These are phyloP conservation scores for Francoa sonchifolia DNA, from an alignment of 441 rosid species.

Conservation along the genomic window DNA sequence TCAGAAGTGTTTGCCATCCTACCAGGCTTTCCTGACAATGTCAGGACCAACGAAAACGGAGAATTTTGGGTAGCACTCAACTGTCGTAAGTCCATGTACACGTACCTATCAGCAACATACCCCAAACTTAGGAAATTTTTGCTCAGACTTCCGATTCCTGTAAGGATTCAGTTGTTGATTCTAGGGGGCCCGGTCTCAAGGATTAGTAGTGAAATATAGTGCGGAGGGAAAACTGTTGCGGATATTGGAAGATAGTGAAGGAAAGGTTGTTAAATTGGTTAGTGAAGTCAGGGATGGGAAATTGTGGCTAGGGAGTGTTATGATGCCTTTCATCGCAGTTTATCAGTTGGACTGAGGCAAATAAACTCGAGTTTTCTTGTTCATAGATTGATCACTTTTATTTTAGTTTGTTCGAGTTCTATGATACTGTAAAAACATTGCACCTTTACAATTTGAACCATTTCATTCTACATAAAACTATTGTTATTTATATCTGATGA, in stretches of 20 bases:
- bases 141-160: conserved; percentile 57
- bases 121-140: conserved; percentile 42
- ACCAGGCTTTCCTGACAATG: conserved; percentile 74
- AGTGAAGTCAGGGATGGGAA: conserved; percentile 77
- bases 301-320: conserved; percentile 82
- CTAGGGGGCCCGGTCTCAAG: conserved; percentile 41
- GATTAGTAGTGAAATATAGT: conserved; percentile 43
- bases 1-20: conserved; percentile 53
- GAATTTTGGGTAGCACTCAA: conserved; percentile 85
- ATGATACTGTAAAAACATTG: too few species aligned
- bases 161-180: conserved; percentile 37
- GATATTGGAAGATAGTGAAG: conserved; percentile 62
- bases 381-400: too few species aligned
- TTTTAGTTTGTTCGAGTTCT: too few species aligned
- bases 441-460: too few species aligned
- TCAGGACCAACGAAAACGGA: conserved; percentile 60
- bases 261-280: conserved; percentile 55
- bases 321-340: conserved; percentile 71
- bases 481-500: too few species aligned
- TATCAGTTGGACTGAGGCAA: conserved; percentile 35
- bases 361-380: too few species aligned
- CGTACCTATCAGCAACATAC: conserved; percentile 23
- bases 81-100: conserved; percentile 34
- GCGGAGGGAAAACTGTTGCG: conserved; percentile 55
- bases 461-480: too few species aligned